A percentile compares a stretch with the other conserved stretches of the same genome.
Conservation (phyloP, 2,329 filamentous ascomycete species). For the Scorias spongiosa region DNA sequence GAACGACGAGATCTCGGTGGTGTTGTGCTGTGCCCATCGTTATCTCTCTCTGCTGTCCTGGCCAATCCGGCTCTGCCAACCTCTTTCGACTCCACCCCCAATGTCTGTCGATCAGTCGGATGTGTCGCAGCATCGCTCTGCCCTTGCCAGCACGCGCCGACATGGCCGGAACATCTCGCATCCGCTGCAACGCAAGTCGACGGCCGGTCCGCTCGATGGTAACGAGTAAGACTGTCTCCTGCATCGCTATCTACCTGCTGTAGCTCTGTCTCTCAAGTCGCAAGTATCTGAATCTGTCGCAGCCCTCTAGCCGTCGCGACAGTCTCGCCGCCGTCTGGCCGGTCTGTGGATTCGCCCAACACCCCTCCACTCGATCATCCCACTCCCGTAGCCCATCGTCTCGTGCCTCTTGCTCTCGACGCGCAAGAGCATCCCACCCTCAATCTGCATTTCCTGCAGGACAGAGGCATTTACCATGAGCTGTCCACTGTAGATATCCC, state of each 20-base stretch:
- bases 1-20: no score
- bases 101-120: no score
- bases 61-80: no score
- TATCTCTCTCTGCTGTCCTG: no score
- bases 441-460: slow-evolving; percentile 68
- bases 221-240: slow-evolving; percentile 45
- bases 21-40: no score
- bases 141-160: slow-evolving; percentile 14
- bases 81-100: no score
- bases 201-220: slow-evolving; percentile 62
- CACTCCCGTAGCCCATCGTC: not conserved
- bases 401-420: no score
- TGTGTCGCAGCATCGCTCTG: slow-evolving; percentile 13
- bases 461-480: slow-evolving; percentile 69
- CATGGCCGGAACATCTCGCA: slow-evolving; percentile 17
- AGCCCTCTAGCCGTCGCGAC: no score
- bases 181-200: slow-evolving; percentile 47
- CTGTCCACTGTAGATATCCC: slow-evolving; percentile 49
- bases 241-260: no score
- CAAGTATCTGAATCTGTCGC: not conserved
- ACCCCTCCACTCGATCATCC: not conserved
- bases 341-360: no score
- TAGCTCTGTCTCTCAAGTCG: no score
- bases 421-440: slow-evolving; percentile 26
- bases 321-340: no score